These are phyloP conservation scores for Aphanomyces stellatus DNA, from an alignment of 352 stramenopile genomes.

Conservation along the genomic window DNA sequence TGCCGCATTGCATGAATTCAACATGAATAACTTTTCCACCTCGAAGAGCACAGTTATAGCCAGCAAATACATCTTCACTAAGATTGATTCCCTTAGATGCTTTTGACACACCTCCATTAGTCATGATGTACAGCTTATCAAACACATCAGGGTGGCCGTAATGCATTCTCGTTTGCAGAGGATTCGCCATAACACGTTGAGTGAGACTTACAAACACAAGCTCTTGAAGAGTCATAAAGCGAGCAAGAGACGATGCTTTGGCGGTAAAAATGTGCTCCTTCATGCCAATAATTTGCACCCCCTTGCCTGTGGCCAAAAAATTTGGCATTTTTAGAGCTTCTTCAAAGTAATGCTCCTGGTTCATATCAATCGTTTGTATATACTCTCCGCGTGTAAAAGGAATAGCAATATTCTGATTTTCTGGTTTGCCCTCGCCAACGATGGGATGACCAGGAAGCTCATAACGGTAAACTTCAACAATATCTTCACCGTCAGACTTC, in stretches of 20 bases:
- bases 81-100: slow-evolving; percentile 83
- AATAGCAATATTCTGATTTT: slow-evolving; percentile 85
- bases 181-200: slow-evolving; percentile 72
- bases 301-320: slow-evolving; percentile 67
- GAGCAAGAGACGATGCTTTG: slow-evolving; percentile 71
- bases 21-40: slow-evolving; percentile 73
- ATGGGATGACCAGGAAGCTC: slow-evolving; percentile 83
- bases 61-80: slow-evolving; percentile 85
- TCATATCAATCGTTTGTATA: slow-evolving; percentile 87
- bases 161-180: slow-evolving; percentile 72
- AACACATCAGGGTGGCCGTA: slow-evolving; percentile 85
- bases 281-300: slow-evolving; percentile 83
- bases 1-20: slow-evolving; percentile 86
- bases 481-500: slow-evolving; percentile 67
- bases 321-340: slow-evolving; percentile 84
- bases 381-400: slow-evolving; percentile 82
- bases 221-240: slow-evolving; percentile 84
- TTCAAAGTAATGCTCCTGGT: slow-evolving; percentile 86
- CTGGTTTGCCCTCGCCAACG: slow-evolving; percentile 77
- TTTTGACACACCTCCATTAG: slow-evolving; percentile 74
- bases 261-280: slow-evolving; percentile 85
- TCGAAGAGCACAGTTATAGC: slow-evolving; percentile 76
- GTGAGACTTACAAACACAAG: slow-evolving; percentile 82
- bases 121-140: slow-evolving; percentile 82
- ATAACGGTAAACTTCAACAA: slow-evolving; percentile 84